Evolutionary conservation across 768 basidiomycete species (phyloP).

Genomic region (Calocybe cyanea): DNA sequence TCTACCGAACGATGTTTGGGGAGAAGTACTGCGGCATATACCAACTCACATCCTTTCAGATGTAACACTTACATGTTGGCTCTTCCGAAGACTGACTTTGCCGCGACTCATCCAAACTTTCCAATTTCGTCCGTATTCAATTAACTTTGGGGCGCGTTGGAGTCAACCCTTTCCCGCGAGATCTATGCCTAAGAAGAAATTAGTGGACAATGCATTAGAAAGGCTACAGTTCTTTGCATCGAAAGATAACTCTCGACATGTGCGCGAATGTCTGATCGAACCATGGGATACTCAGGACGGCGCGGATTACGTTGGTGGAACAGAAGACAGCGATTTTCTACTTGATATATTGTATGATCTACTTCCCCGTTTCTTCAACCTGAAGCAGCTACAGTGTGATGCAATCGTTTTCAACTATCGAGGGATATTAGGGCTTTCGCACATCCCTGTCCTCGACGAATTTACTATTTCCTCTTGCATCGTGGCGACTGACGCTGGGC

Average conservation of each 20-base stretch:
- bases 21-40: slow-evolving; percentile 1
- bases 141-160: background rate
- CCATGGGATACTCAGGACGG: background rate
- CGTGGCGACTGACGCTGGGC: background rate
- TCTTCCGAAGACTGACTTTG: background rate
- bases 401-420: background rate
- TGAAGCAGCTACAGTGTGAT: background rate
- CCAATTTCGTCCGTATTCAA: background rate
- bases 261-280: background rate
- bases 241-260: background rate
- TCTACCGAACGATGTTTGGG: slow-evolving; percentile 1
- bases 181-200: background rate
- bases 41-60: background rate
- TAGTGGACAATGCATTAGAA: background rate
- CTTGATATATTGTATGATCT: slow-evolving; percentile 1
- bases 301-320: background rate
- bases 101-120: slow-evolving; percentile 2
- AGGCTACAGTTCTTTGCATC: slow-evolving; percentile 6
- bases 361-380: slow-evolving; percentile 1
- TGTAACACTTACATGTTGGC: background rate
- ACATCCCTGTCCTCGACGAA: background rate
- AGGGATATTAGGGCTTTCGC: background rate
- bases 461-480: background rate
- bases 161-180: too few relatives aligned
- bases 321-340: background rate